Evolutionary conservation across 805 yeast species (phyloP).

Genomic region (Metschnikowia corniflorae): DNA sequence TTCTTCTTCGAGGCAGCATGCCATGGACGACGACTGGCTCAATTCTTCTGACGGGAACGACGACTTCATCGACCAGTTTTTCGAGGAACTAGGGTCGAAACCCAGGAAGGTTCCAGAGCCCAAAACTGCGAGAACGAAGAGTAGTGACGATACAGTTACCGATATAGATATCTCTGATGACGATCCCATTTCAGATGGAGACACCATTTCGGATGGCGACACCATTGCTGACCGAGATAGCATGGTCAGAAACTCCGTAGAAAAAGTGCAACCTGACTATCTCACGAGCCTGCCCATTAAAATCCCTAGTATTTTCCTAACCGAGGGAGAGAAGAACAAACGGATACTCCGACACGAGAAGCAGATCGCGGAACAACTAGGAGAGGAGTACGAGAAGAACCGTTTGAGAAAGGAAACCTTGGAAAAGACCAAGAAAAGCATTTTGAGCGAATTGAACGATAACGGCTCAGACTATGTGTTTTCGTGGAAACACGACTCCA

Average conservation of each 20-base stretch:
- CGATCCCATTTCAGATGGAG: not conserved
- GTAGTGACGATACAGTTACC: too few species aligned
- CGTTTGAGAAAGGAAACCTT: slow-evolving; percentile 5
- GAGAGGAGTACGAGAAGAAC: slow-evolving; percentile 17
- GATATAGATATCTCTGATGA: too few species aligned
- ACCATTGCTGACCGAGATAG: not conserved
- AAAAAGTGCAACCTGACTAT: not conserved
- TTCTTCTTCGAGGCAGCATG: too few species aligned
- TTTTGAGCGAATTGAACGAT: slow-evolving; percentile 30
- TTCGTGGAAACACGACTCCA: slow-evolving; percentile 17
- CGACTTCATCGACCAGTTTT: slow-evolving; percentile 1
- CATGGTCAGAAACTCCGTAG: not conserved
- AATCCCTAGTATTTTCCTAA: slow-evolving; percentile 29
- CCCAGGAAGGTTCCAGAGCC: not conserved
- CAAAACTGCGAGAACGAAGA: not conserved
- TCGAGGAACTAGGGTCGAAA: slow-evolving; percentile 4
- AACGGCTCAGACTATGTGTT: slow-evolving; percentile 26
- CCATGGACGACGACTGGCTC: slow-evolving; percentile 2
- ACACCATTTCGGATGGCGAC: not conserved
- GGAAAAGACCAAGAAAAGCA: slow-evolving; percentile 8
- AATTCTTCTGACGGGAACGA: slow-evolving; percentile 1
- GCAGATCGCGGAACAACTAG: slow-evolving; percentile 20
- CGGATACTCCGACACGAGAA: slow-evolving; percentile 19
- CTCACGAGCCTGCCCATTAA: slow-evolving; percentile 5
- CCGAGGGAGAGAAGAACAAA: slow-evolving; percentile 27